These are phyloP conservation scores for Hortaea werneckii DNA, from an alignment of 2,329 filamentous ascomycete genomes.

Conservation along the genomic window DNA sequence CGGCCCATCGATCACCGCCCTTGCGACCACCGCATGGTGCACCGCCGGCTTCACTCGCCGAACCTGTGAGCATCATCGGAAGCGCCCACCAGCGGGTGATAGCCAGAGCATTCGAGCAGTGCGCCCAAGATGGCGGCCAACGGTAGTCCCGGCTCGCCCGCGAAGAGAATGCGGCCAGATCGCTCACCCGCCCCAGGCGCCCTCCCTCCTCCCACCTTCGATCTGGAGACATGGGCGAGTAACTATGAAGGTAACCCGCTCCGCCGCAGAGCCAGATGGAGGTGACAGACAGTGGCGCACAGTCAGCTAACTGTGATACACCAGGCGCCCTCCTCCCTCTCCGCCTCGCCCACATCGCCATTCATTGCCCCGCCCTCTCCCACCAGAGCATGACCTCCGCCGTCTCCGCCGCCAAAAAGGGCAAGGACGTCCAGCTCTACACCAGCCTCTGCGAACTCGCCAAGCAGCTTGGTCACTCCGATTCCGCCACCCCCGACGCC, in stretches of 20 bases:
- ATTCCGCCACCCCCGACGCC: conserved; percentile 56
- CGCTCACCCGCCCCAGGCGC: conserved; percentile 23
- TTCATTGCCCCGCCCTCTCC: conserved; percentile 62
- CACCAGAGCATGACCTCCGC: conserved; percentile 73
- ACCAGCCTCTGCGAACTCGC: conserved; percentile 58
- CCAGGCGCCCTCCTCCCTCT: conserved; percentile 76
- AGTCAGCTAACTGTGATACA: no score
- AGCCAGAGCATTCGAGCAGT: no score
- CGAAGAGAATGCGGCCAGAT: conserved; percentile 2
- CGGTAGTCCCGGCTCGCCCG: conserved; percentile 1
- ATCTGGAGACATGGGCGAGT: conserved; percentile 79
- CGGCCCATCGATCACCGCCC: background rate
- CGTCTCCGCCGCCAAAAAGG: conserved; percentile 62
- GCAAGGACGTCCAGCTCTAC: conserved; percentile 65
- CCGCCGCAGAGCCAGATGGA: no score
- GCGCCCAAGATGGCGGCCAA: conserved; percentile 1
- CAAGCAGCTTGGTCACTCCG: conserved; percentile 54
- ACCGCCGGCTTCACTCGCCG: background rate
- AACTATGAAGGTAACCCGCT: conserved; percentile 88
- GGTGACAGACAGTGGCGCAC: no score
- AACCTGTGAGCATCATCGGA: background rate
- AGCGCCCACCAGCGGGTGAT: no score
- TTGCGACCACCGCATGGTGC: background rate
- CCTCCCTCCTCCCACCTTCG: conserved; percentile 61
- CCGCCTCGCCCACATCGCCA: conserved; percentile 72